These are phyloP conservation scores for Ganoderma meredithae DNA, from an alignment of 1,284 basidiomycete species.

Conservation along the genomic window DNA sequence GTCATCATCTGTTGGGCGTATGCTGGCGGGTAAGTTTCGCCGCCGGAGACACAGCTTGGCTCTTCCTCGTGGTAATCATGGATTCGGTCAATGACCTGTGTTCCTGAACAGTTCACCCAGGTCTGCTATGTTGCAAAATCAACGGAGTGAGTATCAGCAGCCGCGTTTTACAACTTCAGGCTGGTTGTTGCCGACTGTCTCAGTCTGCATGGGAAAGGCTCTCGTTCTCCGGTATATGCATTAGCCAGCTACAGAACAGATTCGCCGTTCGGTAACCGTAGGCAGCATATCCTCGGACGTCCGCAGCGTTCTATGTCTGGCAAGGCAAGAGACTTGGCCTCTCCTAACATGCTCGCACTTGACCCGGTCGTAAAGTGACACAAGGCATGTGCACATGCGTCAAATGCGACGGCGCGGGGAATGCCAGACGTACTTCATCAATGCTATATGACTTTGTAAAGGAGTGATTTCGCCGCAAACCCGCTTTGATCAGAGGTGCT, in stretches of 20 bases:
- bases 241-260: neutral
- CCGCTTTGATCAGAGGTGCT: neutral
- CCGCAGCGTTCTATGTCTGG: conserved; percentile 9
- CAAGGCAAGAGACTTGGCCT: conserved; percentile 11
- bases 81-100: conserved; percentile 28
- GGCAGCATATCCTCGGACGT: conserved; percentile 26
- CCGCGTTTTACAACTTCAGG: conserved; percentile 11
- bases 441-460: conserved; percentile 22
- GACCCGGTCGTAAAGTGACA: conserved; percentile 6
- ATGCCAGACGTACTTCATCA: conserved; percentile 21
- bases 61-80: conserved; percentile 22
- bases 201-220: conserved; percentile 15
- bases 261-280: conserved; percentile 8
- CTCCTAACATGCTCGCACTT: conserved; percentile 12
- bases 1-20: conserved; percentile 16
- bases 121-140: neutral
- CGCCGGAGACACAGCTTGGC: conserved; percentile 28
- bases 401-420: conserved; percentile 10
- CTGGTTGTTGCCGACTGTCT: conserved; percentile 13
- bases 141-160: conserved; percentile 11
- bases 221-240: conserved; percentile 20
- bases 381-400: conserved; percentile 3
- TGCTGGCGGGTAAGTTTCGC: conserved; percentile 6
- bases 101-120: conserved; percentile 6
- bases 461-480: conserved; percentile 5